Conservation (phyloP, 371 early-diverging fungal genomes). For the Saksenaea vasiformis region DNA sequence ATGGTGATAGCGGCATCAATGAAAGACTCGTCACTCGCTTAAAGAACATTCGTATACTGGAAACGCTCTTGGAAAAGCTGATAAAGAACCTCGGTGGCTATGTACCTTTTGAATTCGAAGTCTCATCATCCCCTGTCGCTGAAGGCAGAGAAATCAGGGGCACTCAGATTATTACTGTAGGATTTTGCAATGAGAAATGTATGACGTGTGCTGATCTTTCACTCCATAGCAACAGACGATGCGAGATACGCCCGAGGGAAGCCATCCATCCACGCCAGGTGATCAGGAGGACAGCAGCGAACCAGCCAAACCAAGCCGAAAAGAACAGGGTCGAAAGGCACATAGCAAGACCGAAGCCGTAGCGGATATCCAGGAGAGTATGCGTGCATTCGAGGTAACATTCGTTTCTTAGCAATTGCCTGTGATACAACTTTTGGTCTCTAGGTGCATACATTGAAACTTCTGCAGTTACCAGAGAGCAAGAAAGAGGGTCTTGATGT, state of each 20-base stretch:
- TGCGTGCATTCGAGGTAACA: conserved; percentile 59
- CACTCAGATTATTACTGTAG: conserved; percentile 7
- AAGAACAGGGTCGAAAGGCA: conserved; percentile 8
- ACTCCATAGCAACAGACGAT: neutral
- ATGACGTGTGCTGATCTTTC: neutral
- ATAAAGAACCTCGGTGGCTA: conserved; percentile 38
- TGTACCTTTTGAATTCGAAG: conserved; percentile 44
- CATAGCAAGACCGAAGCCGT: conserved; percentile 6
- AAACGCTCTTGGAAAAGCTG: conserved; percentile 42
- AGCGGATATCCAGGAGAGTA: conserved; percentile 31
- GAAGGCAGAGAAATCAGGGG: neutral
- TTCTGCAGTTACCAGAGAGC: conserved; percentile 11
- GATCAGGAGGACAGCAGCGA: neutral
- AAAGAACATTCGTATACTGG: conserved; percentile 38
- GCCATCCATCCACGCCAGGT: neutral
- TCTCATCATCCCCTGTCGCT: neutral
- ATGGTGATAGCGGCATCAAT: conserved; percentile 37
- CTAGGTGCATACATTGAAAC: conserved; percentile 28
- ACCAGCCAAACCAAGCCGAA: conserved; percentile 12
- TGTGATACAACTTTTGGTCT: neutral
- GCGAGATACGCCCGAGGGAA: conserved; percentile 6
- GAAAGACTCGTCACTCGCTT: conserved; percentile 28
- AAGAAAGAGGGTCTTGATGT: conserved; percentile 5
- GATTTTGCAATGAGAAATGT: neutral
- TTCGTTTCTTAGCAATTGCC: no score